These are phyloP conservation scores for Coniochaeta pulveracea DNA, from an alignment of 2,329 filamentous ascomycete genomes.

Conservation along the genomic window DNA sequence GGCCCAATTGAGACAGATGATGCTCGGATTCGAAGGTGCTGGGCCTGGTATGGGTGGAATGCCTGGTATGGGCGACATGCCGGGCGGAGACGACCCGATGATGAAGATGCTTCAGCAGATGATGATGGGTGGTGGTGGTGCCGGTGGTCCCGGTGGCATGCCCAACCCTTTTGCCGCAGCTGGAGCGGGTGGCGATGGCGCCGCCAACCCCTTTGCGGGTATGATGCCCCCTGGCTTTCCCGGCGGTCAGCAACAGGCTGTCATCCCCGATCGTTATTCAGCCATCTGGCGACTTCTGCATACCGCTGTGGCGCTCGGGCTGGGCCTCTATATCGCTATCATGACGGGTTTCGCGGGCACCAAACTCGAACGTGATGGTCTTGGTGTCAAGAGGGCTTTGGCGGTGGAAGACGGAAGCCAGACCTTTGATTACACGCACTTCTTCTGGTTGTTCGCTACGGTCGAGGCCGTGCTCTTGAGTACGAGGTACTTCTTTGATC, in stretches of 20 bases:
- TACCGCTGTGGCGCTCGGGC: constrained; percentile 55
- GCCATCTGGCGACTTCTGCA: constrained; percentile 64
- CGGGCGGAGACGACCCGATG: constrained; percentile 47
- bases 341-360: constrained; percentile 59
- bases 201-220: constrained; percentile 23
- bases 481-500: constrained; percentile 59
- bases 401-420: constrained; percentile 8
- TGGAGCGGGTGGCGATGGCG: no score
- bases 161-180: no score
- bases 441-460: constrained; percentile 75
- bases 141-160: constrained; percentile 20
- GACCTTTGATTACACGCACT: constrained; percentile 27
- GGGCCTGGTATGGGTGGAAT: constrained; percentile 9
- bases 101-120: constrained; percentile 68
- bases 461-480: constrained; percentile 64
- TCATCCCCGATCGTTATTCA: constrained; percentile 23
- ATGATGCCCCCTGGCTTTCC: constrained; percentile 5
- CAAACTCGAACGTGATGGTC: constrained; percentile 42
- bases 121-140: constrained; percentile 34
- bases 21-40: constrained; percentile 41
- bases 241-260: constrained; percentile 17
- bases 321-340: constrained; percentile 61
- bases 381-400: constrained; percentile 20
- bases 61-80: constrained; percentile 13
- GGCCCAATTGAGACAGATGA: constrained; percentile 52